Conservation (phyloP, 345 rosid genomes). For the Durio zibethinus region DNA sequence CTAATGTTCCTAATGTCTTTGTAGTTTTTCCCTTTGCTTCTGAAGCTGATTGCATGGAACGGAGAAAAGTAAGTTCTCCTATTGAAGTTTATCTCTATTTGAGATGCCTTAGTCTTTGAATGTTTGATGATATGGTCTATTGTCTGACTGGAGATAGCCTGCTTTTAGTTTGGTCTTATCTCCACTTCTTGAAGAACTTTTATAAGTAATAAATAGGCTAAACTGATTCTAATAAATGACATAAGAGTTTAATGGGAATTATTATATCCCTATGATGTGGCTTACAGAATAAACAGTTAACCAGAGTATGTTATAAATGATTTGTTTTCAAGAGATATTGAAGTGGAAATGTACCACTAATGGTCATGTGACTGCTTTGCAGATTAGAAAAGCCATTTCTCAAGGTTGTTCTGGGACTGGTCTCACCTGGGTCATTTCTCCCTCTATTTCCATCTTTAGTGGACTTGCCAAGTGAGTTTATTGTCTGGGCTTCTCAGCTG, state of each 20-base stretch:
- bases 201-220: background rate
- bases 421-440: conserved; percentile 89
- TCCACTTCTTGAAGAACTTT: background rate
- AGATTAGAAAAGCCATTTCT: conserved; percentile 77
- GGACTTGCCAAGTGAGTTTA: conserved; percentile 81
- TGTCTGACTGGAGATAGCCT: background rate
- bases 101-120: background rate
- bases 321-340: background rate
- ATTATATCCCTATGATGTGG: background rate
- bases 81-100: background rate
- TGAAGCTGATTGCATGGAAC: conserved; percentile 91
- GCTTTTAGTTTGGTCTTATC: background rate
- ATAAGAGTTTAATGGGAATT: background rate
- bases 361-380: conserved; percentile 25
- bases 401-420: conserved; percentile 69
- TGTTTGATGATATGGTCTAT: background rate
- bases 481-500: background rate
- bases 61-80: conserved; percentile 72
- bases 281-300: background rate
- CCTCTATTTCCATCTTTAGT: conserved; percentile 81
- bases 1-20: conserved; percentile 20
- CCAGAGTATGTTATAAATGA: background rate
- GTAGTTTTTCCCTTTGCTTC: conserved; percentile 92
- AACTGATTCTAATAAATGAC: background rate
- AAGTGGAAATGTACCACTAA: conserved; percentile 9